Evolutionary conservation across 768 basidiomycete genomes (phyloP).

Genomic region (Phanerodontia chrysosporium): DNA sequence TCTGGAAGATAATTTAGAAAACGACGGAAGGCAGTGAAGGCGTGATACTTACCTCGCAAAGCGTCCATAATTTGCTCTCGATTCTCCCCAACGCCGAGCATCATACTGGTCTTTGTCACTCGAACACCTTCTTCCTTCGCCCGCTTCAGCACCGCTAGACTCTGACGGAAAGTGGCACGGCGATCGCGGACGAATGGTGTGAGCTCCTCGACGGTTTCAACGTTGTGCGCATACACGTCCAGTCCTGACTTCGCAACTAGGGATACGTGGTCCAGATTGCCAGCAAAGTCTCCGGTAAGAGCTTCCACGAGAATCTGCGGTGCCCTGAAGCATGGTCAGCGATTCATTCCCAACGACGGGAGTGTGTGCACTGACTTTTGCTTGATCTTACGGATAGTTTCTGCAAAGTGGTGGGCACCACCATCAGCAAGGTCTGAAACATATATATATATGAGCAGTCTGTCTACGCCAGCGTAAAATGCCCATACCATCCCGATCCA

Average conservation of each 20-base stretch:
- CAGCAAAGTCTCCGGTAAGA: constrained; percentile 91
- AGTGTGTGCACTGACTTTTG: constrained; percentile 90
- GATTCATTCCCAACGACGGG: no score
- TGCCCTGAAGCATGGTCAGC: constrained; percentile 47
- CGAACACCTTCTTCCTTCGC: constrained; percentile 82
- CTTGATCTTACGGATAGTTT: constrained; percentile 93
- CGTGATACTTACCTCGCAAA: constrained; percentile 59
- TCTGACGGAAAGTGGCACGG: constrained; percentile 86
- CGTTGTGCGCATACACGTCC: constrained; percentile 97
- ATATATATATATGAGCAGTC: no score
- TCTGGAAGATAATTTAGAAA: constrained; percentile 43
- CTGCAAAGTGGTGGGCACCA: constrained; percentile 91
- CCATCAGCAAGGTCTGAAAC: constrained; percentile 84
- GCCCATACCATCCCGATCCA: constrained; percentile 87
- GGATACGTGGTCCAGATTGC: constrained; percentile 68
- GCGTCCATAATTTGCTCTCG: constrained; percentile 79
- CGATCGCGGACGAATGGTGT: constrained; percentile 96
- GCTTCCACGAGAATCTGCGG: constrained; percentile 96
- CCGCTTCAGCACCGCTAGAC: constrained; percentile 72
- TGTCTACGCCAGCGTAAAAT: neutral
- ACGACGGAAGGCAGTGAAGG: neutral
- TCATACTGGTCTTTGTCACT: constrained; percentile 96
- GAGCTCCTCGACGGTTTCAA: constrained; percentile 92
- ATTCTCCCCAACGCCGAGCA: constrained; percentile 95
- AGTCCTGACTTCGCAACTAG: constrained; percentile 88